Percentiles rank a stretch among this genome's conserved stretches.
Conservation (phyloP, 192 early-diverging fungal species). For the Coemansia sp. region DNA sequence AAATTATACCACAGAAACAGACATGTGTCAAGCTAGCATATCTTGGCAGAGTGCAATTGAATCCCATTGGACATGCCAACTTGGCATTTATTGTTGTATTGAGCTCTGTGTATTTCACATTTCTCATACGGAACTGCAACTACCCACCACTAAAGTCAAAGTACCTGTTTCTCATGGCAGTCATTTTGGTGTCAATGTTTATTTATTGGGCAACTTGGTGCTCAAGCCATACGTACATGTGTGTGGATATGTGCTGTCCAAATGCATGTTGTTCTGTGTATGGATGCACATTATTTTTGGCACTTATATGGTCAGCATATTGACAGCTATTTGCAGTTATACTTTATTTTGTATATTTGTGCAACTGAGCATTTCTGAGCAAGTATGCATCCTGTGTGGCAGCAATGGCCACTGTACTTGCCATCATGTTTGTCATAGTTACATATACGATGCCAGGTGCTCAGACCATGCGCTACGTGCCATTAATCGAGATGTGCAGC, state of each 20-base stretch:
- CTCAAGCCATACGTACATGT: conserved; percentile 52
- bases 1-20: conserved; percentile 23
- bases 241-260: conserved; percentile 15
- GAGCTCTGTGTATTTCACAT: conserved; percentile 31
- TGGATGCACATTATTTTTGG: conserved; percentile 51
- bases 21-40: conserved; percentile 24
- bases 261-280: conserved; percentile 49
- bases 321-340: conserved; percentile 45
- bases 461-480: conserved; percentile 33
- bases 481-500: conserved; percentile 41
- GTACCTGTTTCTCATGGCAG: conserved; percentile 50
- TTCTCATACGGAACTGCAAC: conserved; percentile 46
- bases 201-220: conserved; percentile 53
- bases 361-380: too few species aligned
- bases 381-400: conserved; percentile 25
- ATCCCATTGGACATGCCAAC: conserved; percentile 43
- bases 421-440: conserved; percentile 29
- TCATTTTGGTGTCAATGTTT: conserved; percentile 30
- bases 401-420: conserved; percentile 13
- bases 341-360: too few species aligned
- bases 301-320: conserved; percentile 28
- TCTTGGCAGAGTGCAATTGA: conserved; percentile 31
- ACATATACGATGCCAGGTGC: conserved; percentile 32
- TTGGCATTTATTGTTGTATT: conserved; percentile 28
- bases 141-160: conserved; percentile 57